Base-by-base conservation (phyloP, 2,329 filamentous ascomycete species). In the Ascochyta pisi region DNA sequence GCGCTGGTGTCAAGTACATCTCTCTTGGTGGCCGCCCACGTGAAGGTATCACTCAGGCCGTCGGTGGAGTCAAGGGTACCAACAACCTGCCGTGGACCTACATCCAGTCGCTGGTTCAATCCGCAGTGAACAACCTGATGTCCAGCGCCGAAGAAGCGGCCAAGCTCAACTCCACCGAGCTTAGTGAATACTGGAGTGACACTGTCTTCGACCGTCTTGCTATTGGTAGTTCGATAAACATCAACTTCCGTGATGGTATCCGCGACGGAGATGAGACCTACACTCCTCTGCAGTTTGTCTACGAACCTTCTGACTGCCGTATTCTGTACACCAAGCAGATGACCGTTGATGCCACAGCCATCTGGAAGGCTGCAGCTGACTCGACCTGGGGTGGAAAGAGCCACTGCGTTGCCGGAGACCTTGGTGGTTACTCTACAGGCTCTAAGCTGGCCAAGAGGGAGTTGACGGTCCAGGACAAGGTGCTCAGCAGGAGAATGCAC, bases 11-110 rank as follows among this genome's bases (percentile, higher is more conserved):
- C 2, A 82, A 82, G 60, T 83, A 82, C 33, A 79, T 89, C 41
- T 79, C 79, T 1, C 76, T 87, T 23, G 87, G 88, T 9, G 88
- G 88, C 1, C 82, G 84, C 1, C 83, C 87, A 0, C 73, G 76
- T 10, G 64, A 77, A 0, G 76, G 75, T 3, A 81, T 82, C 0
- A 89, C 88, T 0, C 74, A 77, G 58, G 74, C 74, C 33, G 77
- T 88, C 16, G 86, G 87, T n/a, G 88, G 87, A n/a, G 82, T 85
- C 43, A 86, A 88, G 64, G 88, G 87, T 29, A 75, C 77, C 0
- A 77, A 82, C 60, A 66, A 73, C 53, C 62, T 51, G 19, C 63
- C 65, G 0, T 74, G 69, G 70, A 48, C 47, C 22, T 72, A 69
- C 56, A 74, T 76, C 46, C 71, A 74, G 44, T 50, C 50, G 22